A percentile compares a stretch with the other conserved stretches of the same genome.
These are phyloP conservation scores for Hypomyces perniciosus DNA, from an alignment of 2,329 filamentous ascomycete genomes.

Conservation along the genomic window DNA sequence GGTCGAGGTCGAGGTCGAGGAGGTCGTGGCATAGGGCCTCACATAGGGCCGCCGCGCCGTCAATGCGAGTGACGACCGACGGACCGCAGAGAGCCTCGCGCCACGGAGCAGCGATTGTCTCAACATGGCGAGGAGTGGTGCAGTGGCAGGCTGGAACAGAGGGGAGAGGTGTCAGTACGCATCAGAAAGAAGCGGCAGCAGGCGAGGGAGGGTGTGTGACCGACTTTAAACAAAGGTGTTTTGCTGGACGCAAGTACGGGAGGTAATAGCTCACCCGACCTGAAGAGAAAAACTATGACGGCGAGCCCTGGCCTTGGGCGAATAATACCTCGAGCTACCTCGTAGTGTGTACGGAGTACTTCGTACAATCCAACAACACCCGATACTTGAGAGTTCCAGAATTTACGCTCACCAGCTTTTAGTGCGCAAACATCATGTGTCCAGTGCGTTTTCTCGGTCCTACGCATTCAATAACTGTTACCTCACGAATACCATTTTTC, in stretches of 20 bases:
- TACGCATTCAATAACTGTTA: too few relatives aligned
- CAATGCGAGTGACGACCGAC: constrained; percentile 42
- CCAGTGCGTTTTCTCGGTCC: too few relatives aligned
- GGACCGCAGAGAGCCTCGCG: constrained; percentile 37
- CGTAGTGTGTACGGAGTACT: too few relatives aligned
- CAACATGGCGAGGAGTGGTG: constrained; percentile 6
- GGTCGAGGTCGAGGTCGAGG: constrained; percentile 26
- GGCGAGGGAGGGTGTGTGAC: background rate
- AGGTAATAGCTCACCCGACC: too few relatives aligned
- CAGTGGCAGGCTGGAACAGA: constrained; percentile 4
- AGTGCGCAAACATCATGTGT: too few relatives aligned
- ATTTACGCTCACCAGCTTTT: too few relatives aligned
- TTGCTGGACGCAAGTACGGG: background rate
- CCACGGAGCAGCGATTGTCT: constrained; percentile 5
- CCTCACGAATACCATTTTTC: too few relatives aligned
- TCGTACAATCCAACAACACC: too few relatives aligned
- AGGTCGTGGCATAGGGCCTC: constrained; percentile 28
- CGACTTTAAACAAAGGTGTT: background rate
- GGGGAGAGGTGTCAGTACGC: constrained; percentile 23
- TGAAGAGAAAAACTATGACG: constrained; percentile 4
- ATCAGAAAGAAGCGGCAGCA: constrained; percentile 5
- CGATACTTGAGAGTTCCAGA: too few relatives aligned
- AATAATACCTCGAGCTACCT: background rate
- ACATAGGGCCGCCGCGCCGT: constrained; percentile 46
- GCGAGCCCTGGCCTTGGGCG: constrained; percentile 2